Conservation (phyloP, 257 asterid species). For the Henckelia pumila region DNA sequence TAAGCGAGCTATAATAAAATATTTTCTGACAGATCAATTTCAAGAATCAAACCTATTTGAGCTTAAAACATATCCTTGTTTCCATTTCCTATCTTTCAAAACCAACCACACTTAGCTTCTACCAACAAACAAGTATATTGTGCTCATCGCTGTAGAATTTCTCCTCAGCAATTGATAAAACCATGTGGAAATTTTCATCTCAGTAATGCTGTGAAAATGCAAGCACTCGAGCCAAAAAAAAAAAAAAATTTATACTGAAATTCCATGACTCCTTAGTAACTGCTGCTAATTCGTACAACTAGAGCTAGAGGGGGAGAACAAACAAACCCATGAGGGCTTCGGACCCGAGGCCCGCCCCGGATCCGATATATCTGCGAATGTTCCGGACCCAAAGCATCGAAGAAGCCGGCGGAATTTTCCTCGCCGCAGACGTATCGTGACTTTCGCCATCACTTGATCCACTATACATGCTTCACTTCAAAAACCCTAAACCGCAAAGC, state of each 20-base stretch:
- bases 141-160: background rate
- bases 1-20: background rate
- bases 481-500: conserved; percentile 22
- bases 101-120: background rate
- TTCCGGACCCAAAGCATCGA: conserved; percentile 99
- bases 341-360: conserved; percentile 98
- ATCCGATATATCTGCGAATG: conserved; percentile 95
- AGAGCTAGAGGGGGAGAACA: background rate
- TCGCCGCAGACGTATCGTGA: conserved; percentile 45
- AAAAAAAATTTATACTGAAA: too few relatives aligned
- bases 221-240: too few relatives aligned
- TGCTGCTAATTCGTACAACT: background rate
- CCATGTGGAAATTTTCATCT: background rate
- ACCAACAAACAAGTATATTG: background rate
- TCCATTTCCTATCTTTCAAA: background rate
- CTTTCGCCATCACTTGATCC: conserved; percentile 81
- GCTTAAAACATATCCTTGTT: background rate
- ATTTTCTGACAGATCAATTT: background rate
- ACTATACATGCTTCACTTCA: conserved; percentile 56
- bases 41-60: background rate
- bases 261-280: background rate
- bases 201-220: background rate
- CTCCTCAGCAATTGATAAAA: background rate
- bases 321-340: conserved; percentile 95
- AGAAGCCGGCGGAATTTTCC: conserved; percentile 87